Base-by-base conservation (phyloP, 306 rosid species). In the Heteromeles arbutifolia region DNA sequence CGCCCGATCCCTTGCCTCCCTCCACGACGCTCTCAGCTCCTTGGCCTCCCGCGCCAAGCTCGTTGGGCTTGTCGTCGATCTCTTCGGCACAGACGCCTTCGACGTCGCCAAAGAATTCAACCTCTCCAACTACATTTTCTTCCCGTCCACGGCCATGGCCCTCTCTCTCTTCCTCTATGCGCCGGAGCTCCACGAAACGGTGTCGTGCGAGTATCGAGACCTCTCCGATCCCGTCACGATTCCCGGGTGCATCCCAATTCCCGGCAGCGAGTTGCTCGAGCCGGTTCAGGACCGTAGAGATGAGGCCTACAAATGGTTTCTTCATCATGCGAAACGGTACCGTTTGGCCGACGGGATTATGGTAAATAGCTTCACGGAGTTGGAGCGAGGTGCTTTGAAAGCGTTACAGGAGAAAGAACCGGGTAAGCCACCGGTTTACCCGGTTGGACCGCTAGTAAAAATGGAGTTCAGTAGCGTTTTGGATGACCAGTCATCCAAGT, bases 221-320 rank as follows among this genome's bases (percentile, higher is more conserved):
- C 67, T 87, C 6, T 3, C 67, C 2, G 89, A 87, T 19, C 90
- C 83, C 67, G 75, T 92, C 8, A 64, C 12, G 0, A 79, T 92
- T 8, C 97, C 97, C 4, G 97, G 97, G 0, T 87, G 86, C 4
- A n/a, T 75, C 2, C 88, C 92, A 4, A 62, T 90, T 72, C 86
- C 76, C 0, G 97, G 92, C 0, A 77, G 68, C 32, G 90, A 92
- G 4, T 18, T 92, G 11, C 4, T 83, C 8, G 89, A 88, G 65
- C 92, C 92, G 58, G 57, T 77, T 75, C 97, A 88, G 57, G 93
- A 92, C 39, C 64, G 96, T 53, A 83, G 74, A 0, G 31, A 86
- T 59, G 96, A 92, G 0, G 90, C 88, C n/a, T 92, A 90, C 61
- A 85, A 62, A 43, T 85, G 84, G 76, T 2, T 74, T 11, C 85